Percentiles rank a stretch among this genome's conserved stretches.
phyloP scores from a whole-genome alignment of 1,284 basidiomycete species.

The Pseudomicrostroma phylloplanum region DNA sequence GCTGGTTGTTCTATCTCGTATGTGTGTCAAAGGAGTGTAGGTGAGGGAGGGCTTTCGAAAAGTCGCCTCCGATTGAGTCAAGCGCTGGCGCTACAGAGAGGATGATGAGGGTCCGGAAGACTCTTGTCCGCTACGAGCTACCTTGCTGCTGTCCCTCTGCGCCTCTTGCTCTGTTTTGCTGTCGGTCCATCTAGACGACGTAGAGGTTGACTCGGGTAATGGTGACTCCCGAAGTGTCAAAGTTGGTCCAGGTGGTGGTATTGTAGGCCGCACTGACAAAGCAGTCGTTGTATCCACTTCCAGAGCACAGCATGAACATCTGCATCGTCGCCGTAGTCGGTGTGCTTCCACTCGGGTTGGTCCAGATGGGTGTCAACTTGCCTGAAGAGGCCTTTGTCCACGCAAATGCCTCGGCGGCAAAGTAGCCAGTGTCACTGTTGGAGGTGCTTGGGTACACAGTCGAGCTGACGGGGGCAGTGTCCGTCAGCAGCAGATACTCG shows the following conservation, averaged over 20 bases:
- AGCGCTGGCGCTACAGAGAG: too few relatives aligned
- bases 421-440: background rate
- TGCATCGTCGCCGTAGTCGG: background rate
- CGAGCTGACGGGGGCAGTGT: background rate
- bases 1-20: too few relatives aligned
- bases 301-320: constrained; percentile 3
- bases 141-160: too few relatives aligned
- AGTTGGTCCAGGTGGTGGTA: background rate
- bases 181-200: background rate
- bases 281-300: background rate
- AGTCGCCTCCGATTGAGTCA: too few relatives aligned
- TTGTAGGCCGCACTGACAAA: background rate
- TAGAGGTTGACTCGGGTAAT: background rate
- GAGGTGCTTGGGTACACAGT: background rate
- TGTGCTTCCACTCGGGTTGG: background rate
- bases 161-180: too few relatives aligned
- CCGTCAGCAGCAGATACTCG: background rate
- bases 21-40: too few relatives aligned
- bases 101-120: too few relatives aligned
- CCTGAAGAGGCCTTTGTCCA: background rate
- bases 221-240: background rate
- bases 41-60: too few relatives aligned
- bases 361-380: background rate
- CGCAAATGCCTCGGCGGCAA: background rate
- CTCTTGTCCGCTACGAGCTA: too few relatives aligned